Evolutionary conservation across 345 rosid genomes (phyloP), one percentile per base, ranked within the genome.

Genomic region (Populus davidiana): DNA sequence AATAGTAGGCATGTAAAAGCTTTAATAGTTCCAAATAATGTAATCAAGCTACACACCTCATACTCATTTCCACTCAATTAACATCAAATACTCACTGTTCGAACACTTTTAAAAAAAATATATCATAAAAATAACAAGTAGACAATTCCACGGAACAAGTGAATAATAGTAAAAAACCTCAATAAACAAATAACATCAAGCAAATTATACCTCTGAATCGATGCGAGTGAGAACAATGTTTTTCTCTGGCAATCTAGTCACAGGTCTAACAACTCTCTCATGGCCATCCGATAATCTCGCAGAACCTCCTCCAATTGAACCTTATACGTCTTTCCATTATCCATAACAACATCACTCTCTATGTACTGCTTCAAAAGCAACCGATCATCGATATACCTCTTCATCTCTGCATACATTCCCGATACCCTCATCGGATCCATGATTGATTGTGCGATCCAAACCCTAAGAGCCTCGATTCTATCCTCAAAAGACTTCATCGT

Each of bases 401-500:
- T 94, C 54, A 92, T 52, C 80, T 96, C 98, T 0, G 90, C 91
- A 5, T 89, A 70, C 97, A 96, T 92, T 52, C 97, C 99, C 16
- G 80, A 52, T 5, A 76, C 65, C 89, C 97, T 86, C 56, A 89
- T 64, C 2, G 86, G 87, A 84, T 94, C 99, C 43, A 54, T 73
- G 39, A 6, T 38, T 38, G 39, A 38, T 38, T 38, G 90, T 1
- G 87, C 83, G 77, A 96, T 82, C 99, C 99, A 92, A 71, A 72
- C 82, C 81, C 84, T 91, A 63, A 96, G 90, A 76, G 86, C 85
- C 44, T 96, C 98, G 35, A 92, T 90, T 54, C 95, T 83, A 75
- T 92, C 97, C 88, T 96, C 99, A 44, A 94, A 96, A 6, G 97
- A 94, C 88, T 88, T 94, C 99, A 94, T 88, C 0, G 99, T 94